Base-by-base conservation (phyloP, 305 asterid genomes). In the Solanum hybrid region DNA sequence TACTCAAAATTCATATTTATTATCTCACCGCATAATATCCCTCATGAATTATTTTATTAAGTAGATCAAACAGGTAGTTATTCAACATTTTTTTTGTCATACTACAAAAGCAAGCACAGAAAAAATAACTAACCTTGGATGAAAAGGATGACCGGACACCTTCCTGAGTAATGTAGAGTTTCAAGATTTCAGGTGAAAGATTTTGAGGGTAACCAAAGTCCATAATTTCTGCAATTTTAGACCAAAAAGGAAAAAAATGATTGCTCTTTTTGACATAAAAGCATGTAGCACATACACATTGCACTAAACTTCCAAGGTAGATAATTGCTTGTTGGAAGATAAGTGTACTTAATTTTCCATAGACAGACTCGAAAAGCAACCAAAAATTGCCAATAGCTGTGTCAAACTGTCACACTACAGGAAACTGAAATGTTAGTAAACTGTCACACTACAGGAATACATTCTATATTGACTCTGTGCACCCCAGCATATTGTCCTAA, bases 151-250 rank as follows among this genome's bases (percentile, higher is more conserved):
- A 97, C 79, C 99, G 97, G 29, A 97, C 98, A 90, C 99, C 99
- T 95, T 97, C 99, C 90, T 97, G 99, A 84, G 99, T 97, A 85
- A 97, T 97, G 93, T 97, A 97, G 90, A 97, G 99, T 95, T 97
- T 97, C 95, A 97, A 93, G 82, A 97, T 97, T 93, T 97, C 99
- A 24, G 99, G 98, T 7, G 99, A 97, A 90, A 97, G 98, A 91
- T 97, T 97, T 93, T 97, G 99, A 45, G 99, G 99, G 93, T 97
- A 97, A 89, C 99, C 99, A 89, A 97, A 97, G 91, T 97, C 99
- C 99, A 97, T 97, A 78, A 97, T 97, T 92, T 97, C 99, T 97
- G 97, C 92, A 93, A 91, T 81, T 89, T 31, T 27, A 65, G 73
- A 85, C 1, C 57, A 57, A 57, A 57, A 85, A 8, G 37, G 39